Base-by-base conservation (phyloP, 2,329 filamentous ascomycete species). In the Ophiostoma perfectum region DNA sequence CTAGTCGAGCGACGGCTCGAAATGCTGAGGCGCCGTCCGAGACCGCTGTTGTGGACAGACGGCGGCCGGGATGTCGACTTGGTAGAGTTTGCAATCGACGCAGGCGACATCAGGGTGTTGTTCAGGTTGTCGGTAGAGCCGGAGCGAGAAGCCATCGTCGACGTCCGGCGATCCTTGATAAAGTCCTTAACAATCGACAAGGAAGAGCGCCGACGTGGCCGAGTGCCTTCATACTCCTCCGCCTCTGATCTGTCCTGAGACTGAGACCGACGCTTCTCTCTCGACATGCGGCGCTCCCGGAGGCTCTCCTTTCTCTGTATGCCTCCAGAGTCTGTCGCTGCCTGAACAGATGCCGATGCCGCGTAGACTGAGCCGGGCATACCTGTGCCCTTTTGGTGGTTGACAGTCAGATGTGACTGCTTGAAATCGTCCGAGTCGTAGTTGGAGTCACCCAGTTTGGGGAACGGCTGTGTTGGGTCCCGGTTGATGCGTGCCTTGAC, bases 401-500 rank as follows among this genome's bases (percentile, higher is more conserved):
- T 84, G 38, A 88, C 84, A 5, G 85, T 74, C 55, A 88, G 76
- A 0, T 85, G 85, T 1, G 86, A 88, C 72, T 87, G 82, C 75
- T 84, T 85, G 27, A 88, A 76, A 18, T 87, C 83, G 52, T 86
- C 84, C 2, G 75, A 76, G 49, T 76, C 78, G 2, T 47, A 16
- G 45, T 77, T 77, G 2, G 76, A 73, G 18, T 84, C 82, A 1
- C 80, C 74, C 27, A 76, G 75, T 69, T 76, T 79, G 5, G 78
- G 76, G 58, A 79, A 78, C 27, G 76, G 76, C 45, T 84, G 80
- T 27, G 75, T 77, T 11, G 84, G 81, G 72, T 90, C 90, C 64
- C 92, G 87, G 49, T 96, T 81, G 71, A 96, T 96, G 66, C 89
- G 87, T 65, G 93, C 91, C 18, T 90, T 95, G 11, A 97, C 93